A percentile compares a stretch with the other conserved stretches of the same genome.
Evolutionary conservation across 345 rosid genomes (phyloP).

Genomic region (Gossypium australe): DNA sequence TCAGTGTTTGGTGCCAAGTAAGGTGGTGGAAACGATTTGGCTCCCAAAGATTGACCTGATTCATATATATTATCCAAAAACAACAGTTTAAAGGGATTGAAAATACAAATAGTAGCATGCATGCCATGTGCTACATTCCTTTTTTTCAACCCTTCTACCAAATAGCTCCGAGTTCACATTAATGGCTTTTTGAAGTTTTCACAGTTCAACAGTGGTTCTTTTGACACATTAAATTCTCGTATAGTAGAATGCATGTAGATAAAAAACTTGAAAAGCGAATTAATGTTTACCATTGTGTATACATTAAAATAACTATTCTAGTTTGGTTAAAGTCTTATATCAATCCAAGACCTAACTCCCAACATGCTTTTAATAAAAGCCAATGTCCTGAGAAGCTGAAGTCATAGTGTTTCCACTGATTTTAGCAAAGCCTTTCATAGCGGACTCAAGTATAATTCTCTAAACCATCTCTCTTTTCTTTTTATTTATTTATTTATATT

Average conservation of each 20-base stretch:
- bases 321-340: background rate
- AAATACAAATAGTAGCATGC: background rate
- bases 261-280: background rate
- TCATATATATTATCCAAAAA: background rate
- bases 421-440: too few relatives aligned
- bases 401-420: too few relatives aligned
- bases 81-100: background rate
- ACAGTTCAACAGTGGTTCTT: background rate
- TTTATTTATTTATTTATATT: too few relatives aligned
- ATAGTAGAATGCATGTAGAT: background rate
- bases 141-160: background rate
- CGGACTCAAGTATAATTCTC: too few relatives aligned
- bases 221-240: background rate
- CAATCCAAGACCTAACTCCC: background rate
- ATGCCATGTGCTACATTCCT: background rate
- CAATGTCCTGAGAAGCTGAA: too few relatives aligned
- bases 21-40: constrained; percentile 40
- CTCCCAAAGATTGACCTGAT: constrained; percentile 47
- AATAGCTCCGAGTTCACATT: background rate
- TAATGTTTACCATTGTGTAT: background rate
- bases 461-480: too few relatives aligned
- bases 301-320: background rate
- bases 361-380: too few relatives aligned
- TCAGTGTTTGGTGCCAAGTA: constrained; percentile 37
- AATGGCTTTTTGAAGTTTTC: background rate